These are phyloP conservation scores for Peronospora farinosa DNA, from an alignment of 352 stramenopile genomes.

Conservation along the genomic window DNA sequence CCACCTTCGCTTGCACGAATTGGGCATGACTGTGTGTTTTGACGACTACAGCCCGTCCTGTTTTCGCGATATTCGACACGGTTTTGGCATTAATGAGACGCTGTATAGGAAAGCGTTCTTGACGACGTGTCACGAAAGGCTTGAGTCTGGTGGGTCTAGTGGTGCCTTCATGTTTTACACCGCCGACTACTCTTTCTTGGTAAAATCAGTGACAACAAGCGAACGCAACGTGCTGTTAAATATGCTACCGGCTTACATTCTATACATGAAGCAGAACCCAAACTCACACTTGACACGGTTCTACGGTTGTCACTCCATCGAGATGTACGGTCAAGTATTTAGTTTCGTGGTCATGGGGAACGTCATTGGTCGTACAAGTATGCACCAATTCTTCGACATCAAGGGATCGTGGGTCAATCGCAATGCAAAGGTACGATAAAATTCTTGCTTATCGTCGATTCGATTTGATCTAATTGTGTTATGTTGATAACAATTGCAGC, in stretches of 20 bases:
- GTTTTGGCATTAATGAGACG: constrained; percentile 70
- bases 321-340: constrained; percentile 86
- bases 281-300: constrained; percentile 83
- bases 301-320: constrained; percentile 85
- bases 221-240: constrained; percentile 75
- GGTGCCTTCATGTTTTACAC: constrained; percentile 90
- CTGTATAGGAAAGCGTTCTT: constrained; percentile 77
- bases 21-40: constrained; percentile 78
- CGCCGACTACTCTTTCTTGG: constrained; percentile 79
- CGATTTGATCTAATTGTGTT: constrained; percentile 2
- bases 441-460: not conserved
- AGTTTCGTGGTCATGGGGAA: constrained; percentile 91
- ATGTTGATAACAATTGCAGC: constrained; percentile 21
- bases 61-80: constrained; percentile 76
- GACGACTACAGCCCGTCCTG: constrained; percentile 62
- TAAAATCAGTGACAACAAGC: constrained; percentile 79
- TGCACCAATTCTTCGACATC: constrained; percentile 88
- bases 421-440: constrained; percentile 54
- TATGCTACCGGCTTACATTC: constrained; percentile 80
- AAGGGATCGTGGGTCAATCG: constrained; percentile 87
- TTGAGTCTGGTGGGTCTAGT: constrained; percentile 77
- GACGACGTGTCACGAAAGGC: constrained; percentile 75
- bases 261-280: constrained; percentile 76
- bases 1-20: constrained; percentile 67
- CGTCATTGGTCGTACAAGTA: constrained; percentile 70